Evolutionary conservation across 2,329 filamentous ascomycete genomes (phyloP).

Genomic region (Xylaria sp.): DNA sequence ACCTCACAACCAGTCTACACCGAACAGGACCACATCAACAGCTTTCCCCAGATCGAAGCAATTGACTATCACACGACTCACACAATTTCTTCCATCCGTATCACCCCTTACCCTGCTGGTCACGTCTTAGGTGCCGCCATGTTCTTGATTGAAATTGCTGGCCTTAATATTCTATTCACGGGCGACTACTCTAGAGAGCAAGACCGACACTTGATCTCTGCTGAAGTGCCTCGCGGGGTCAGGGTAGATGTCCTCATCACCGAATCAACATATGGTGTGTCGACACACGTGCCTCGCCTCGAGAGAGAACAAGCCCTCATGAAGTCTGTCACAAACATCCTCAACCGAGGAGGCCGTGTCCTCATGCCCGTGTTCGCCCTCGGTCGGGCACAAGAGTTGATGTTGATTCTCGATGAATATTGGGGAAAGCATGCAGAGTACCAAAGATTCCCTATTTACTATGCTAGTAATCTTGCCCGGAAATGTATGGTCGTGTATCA

Average conservation of each 20-base stretch:
- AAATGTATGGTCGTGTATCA: slow-evolving; percentile 99
- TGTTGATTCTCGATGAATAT: slow-evolving; percentile 95
- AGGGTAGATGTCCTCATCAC: slow-evolving; percentile 97
- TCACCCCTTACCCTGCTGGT: slow-evolving; percentile 95
- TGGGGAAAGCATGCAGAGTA: slow-evolving; percentile 90
- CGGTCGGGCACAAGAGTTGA: slow-evolving; percentile 88
- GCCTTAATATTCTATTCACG: slow-evolving; percentile 95
- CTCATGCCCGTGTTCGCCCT: slow-evolving; percentile 96
- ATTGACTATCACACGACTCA: slow-evolving; percentile 99
- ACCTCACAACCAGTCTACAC: slow-evolving; percentile 84
- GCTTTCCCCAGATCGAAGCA: slow-evolving; percentile 91
- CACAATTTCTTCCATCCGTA: slow-evolving; percentile 93
- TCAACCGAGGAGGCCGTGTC: slow-evolving; percentile 90
- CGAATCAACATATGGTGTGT: slow-evolving; percentile 96
- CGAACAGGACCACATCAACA: slow-evolving; percentile 92
- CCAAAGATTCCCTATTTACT: slow-evolving; percentile 94
- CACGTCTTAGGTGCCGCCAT: slow-evolving; percentile 98
- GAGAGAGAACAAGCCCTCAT: slow-evolving; percentile 93
- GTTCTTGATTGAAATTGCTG: slow-evolving; percentile 97
- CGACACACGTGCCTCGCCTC: slow-evolving; percentile 86
- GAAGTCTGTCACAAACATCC: slow-evolving; percentile 89
- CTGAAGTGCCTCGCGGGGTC: slow-evolving; percentile 84
- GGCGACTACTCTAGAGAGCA: slow-evolving; percentile 97
- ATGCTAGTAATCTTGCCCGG: slow-evolving; percentile 90
- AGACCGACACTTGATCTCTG: slow-evolving; percentile 93